Percentiles rank a stretch among this genome's conserved stretches.
Conservation (phyloP, 208 protist genomes). For the Acanthamoeba divionensis region DNA sequence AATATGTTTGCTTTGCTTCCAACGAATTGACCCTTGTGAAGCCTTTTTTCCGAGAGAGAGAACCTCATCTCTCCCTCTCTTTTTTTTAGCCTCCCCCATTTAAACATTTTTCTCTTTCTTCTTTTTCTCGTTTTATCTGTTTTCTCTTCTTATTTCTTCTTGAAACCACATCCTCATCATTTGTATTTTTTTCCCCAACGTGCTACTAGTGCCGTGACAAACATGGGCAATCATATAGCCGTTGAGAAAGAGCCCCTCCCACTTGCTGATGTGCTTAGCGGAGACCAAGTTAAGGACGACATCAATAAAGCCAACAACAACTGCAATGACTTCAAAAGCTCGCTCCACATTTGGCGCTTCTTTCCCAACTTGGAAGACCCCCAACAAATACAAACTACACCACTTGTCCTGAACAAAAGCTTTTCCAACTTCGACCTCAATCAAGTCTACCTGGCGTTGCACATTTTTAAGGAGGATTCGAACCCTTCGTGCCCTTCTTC, state of each 20-base stretch:
- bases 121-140: neutral
- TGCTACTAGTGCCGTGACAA: neutral
- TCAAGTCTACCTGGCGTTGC: constrained; percentile 43
- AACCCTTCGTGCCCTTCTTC: neutral
- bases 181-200: neutral
- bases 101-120: neutral
- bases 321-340: neutral
- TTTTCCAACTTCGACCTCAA: constrained; percentile 25
- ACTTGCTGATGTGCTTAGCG: neutral
- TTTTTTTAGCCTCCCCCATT: neutral
- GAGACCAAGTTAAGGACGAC: neutral
- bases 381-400: neutral
- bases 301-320: neutral
- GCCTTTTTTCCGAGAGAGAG: too few relatives aligned
- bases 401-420: neutral
- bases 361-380: neutral
- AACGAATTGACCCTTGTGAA: too few relatives aligned
- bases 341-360: constrained; percentile 49
- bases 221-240: constrained; percentile 39
- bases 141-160: neutral
- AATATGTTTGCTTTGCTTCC: too few relatives aligned
- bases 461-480: constrained; percentile 17
- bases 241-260: constrained; percentile 1
- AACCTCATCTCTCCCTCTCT: too few relatives aligned
- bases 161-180: neutral